These are phyloP conservation scores for Hanseniaspora hatyaiensis DNA, from an alignment of 805 yeast genomes.

Conservation along the genomic window DNA sequence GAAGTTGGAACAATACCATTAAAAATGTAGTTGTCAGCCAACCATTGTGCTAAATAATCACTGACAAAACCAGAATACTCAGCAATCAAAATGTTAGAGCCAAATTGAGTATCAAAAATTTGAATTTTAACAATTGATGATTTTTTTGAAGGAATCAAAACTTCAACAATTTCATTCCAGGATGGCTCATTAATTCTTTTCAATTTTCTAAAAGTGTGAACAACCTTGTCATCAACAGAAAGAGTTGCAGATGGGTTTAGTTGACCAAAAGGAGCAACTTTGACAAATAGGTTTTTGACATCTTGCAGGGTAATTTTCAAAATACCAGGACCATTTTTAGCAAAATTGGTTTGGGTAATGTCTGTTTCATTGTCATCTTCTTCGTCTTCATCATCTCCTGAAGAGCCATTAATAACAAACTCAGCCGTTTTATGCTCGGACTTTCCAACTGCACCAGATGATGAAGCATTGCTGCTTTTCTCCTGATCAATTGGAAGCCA, in stretches of 20 bases:
- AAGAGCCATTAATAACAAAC: constrained; percentile 28
- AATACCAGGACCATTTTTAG: constrained; percentile 63
- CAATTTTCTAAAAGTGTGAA: constrained; percentile 48
- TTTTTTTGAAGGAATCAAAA: constrained; percentile 50
- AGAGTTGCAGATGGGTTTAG: constrained; percentile 59
- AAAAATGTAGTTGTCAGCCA: constrained; percentile 3
- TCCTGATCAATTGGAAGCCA: constrained; percentile 24
- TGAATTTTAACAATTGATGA: constrained; percentile 43
- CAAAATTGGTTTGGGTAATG: constrained; percentile 24
- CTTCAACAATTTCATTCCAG: constrained; percentile 54
- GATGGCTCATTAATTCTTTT: constrained; percentile 62
- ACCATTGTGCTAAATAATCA: constrained; percentile 13
- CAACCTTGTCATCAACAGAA: constrained; percentile 43
- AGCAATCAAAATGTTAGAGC: constrained; percentile 40
- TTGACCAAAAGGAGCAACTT: constrained; percentile 37
- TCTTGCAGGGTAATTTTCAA: constrained; percentile 51
- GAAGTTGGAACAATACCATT: constrained; percentile 4
- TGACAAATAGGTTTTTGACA: constrained; percentile 46
- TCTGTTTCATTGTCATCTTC: constrained; percentile 21
- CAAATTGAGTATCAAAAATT: constrained; percentile 47
- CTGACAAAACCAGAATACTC: constrained; percentile 27
- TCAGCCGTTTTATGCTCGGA: constrained; percentile 44
- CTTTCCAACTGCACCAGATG: constrained; percentile 38
- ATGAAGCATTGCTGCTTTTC: constrained; percentile 31
- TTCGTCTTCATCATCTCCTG: constrained; percentile 19